Conservation (phyloP, 2,329 filamentous ascomycete genomes). For the Ophiosphaerella korrae region DNA sequence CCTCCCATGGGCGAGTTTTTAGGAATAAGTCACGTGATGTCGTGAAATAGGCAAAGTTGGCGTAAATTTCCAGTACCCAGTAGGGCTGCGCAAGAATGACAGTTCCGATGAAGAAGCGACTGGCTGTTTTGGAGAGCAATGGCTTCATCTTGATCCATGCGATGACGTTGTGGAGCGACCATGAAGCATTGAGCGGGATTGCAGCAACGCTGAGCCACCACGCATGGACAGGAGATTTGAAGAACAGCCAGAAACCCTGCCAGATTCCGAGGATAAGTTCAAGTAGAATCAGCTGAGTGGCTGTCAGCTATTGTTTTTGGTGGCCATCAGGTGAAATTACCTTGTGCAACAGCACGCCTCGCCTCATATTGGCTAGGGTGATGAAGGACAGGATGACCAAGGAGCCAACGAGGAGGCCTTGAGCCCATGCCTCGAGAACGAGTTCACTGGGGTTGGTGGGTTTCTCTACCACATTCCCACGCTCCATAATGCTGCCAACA, state of each 20-base stretch:
- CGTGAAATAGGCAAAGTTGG: slow-evolving; percentile 70
- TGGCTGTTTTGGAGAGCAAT: slow-evolving; percentile 59
- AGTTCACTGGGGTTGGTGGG: slow-evolving; percentile 40
- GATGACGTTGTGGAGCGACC: slow-evolving; percentile 69
- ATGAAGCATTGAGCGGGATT: slow-evolving; percentile 66
- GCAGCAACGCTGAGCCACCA: slow-evolving; percentile 68
- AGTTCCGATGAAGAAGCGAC: slow-evolving; percentile 62
- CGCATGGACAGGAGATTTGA: slow-evolving; percentile 60
- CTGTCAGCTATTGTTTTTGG: slow-evolving; percentile 18
- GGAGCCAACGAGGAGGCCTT: slow-evolving; percentile 49
- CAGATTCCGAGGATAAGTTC: slow-evolving; percentile 60
- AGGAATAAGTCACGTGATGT: slow-evolving; percentile 58
- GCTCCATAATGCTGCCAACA: slow-evolving; percentile 12
- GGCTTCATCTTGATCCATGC: slow-evolving; percentile 71
- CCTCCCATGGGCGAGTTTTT: slow-evolving; percentile 63
- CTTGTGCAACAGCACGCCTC: slow-evolving; percentile 55
- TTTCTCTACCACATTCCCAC: slow-evolving; percentile 30
- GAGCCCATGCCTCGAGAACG: slow-evolving; percentile 48
- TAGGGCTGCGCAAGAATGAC: slow-evolving; percentile 65
- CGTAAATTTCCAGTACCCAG: slow-evolving; percentile 68
- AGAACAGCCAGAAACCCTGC: slow-evolving; percentile 66
- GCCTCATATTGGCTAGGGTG: slow-evolving; percentile 56
- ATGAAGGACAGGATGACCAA: slow-evolving; percentile 56
- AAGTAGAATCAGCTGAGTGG: slow-evolving; percentile 52
- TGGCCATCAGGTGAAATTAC: slow-evolving; percentile 18